Conservation (phyloP, 768 basidiomycete genomes). For the Chalciporus chontae region DNA sequence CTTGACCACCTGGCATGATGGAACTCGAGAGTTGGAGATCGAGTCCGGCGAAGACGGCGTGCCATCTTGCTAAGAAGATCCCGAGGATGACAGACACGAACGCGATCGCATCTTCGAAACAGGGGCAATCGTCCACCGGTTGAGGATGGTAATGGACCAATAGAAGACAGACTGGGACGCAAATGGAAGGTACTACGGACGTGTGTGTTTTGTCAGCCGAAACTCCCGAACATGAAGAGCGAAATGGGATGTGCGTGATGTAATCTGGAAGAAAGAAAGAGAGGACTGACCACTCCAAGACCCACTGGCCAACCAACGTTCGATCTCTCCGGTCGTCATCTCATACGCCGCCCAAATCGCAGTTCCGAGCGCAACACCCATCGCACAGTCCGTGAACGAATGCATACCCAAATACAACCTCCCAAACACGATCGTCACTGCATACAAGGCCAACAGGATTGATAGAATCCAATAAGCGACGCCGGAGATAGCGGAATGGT, state of each 20-base stretch:
- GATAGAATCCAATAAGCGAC: conserved; percentile 41
- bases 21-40: conserved; percentile 30
- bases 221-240: background rate
- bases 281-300: conserved; percentile 34
- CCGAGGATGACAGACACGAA: conserved; percentile 84
- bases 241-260: too few species aligned
- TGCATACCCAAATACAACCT: conserved; percentile 89
- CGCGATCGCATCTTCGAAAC: conserved; percentile 97
- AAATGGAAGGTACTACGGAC: conserved; percentile 51
- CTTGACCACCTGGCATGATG: conserved; percentile 59
- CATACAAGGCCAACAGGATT: conserved; percentile 52
- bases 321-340: conserved; percentile 35
- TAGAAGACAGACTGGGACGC: conserved; percentile 60
- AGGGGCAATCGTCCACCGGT: conserved; percentile 95
- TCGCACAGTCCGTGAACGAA: conserved; percentile 69
- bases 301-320: conserved; percentile 37
- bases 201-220: conserved; percentile 7
- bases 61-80: conserved; percentile 67
- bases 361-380: conserved; percentile 63
- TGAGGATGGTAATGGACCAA: conserved; percentile 89
- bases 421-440: conserved; percentile 71
- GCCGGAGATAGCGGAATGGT: conserved; percentile 41
- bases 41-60: conserved; percentile 39
- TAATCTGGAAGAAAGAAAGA: conserved; percentile 15
- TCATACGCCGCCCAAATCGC: conserved; percentile 54